Evolutionary conservation across 1,139 yeast species (phyloP), one percentile per base, ranked within the genome.

Genomic region (Blastobotrys raffinosifermentans): DNA sequence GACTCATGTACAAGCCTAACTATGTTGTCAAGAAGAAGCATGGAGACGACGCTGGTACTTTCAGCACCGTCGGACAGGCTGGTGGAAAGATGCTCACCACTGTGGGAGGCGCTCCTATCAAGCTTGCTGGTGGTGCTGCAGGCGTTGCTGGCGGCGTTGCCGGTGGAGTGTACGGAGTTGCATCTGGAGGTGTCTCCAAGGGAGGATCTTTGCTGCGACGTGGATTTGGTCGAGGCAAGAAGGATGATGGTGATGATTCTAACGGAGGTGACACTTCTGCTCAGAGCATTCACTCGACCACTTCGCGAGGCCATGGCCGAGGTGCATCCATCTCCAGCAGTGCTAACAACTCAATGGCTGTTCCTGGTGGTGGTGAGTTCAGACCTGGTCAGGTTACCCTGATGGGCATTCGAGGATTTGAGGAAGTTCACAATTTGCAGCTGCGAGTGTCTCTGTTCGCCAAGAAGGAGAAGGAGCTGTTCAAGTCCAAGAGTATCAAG

Each of bases 1-100:
- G 69, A 38, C 65, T 81, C 41, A 61, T 72, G 4, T 87, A 86
- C 65, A 69, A 71, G 49, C 94, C 96, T 2, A 75, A 72, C 33
- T 84, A 81, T 53, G 72, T 85, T 13, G 31, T 48, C 9, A 37
- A 38, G 35, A 32, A 44, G 18, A 45, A 35, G 19, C 39, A 36
- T 34, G 40, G 44, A 14, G 51, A 52, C 20, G 51, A 45, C 30
- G 46, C 31, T 29, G 41, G 48, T 8, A 54, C 54, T 4, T 47
- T 51, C n/a, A 47, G 48, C 10, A 53, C 49, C 20, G 40, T 41
- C 8, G 45, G 44, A 25, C 48, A 44, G 10, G 35, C 42, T 26
- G 49, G 51, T 10, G 54, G 49, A 10, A 44, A 48, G 40, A 19
- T 41, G 39, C 49, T 61, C 22, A 57, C 57, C 19, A 64, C 65